These are phyloP conservation scores for Penicillium sp. DNA, from an alignment of 2,329 filamentous ascomycete genomes.

Conservation along the genomic window DNA sequence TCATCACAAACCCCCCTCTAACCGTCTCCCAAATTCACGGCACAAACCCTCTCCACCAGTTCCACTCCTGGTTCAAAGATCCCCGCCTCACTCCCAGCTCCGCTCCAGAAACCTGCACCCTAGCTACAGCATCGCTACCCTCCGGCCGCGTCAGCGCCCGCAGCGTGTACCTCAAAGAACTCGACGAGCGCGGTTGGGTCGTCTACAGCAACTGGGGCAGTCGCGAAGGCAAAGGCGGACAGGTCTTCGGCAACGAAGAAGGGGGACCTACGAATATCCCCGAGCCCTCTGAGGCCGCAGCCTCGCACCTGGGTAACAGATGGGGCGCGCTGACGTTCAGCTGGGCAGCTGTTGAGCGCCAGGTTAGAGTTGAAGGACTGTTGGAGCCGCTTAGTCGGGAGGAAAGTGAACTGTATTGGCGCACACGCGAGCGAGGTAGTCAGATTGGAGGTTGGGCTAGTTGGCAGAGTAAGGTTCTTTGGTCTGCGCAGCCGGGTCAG, in stretches of 20 bases:
- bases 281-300: constrained; percentile 48
- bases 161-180: constrained; percentile 92
- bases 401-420: constrained; percentile 70
- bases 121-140: constrained; percentile 81
- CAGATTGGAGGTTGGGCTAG: constrained; percentile 92
- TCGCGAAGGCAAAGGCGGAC: constrained; percentile 51
- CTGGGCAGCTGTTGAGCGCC: constrained; percentile 83
- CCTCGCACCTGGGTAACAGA: constrained; percentile 55
- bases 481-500: constrained; percentile 35
- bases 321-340: constrained; percentile 84
- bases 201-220: constrained; percentile 91
- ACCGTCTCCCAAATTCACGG: constrained; percentile 43
- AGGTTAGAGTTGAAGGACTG: constrained; percentile 83
- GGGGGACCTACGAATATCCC: constrained; percentile 57
- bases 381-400: constrained; percentile 65
- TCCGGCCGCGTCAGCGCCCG: constrained; percentile 81
- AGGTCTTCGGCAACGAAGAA: constrained; percentile 36
- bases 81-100: constrained; percentile 62
- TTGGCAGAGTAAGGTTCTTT: constrained; percentile 76
- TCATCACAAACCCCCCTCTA: constrained; percentile 43
- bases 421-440: constrained; percentile 71
- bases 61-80: constrained; percentile 82
- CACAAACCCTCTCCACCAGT: constrained; percentile 71
- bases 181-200: constrained; percentile 79
- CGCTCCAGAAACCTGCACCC: constrained; percentile 83